These are phyloP conservation scores for Dichomitus squalens DNA, from an alignment of 1,284 basidiomycete genomes.

Conservation along the genomic window DNA sequence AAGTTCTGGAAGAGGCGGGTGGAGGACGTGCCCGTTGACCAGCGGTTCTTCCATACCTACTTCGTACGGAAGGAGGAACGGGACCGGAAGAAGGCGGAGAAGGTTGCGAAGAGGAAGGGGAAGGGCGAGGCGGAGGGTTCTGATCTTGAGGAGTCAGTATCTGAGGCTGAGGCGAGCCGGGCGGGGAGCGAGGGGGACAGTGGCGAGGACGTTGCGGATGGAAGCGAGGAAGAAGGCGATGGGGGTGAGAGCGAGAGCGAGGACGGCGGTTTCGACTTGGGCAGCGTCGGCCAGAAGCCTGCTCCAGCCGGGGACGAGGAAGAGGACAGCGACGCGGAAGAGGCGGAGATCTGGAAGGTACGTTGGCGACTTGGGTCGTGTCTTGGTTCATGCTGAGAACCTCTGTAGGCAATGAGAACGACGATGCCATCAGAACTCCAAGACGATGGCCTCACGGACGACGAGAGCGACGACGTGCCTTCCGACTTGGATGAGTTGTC, in stretches of 20 bases:
- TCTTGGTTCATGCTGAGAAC: background rate
- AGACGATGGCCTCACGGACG: slow-evolving; percentile 42
- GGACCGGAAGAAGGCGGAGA: slow-evolving; percentile 50
- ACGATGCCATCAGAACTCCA: slow-evolving; percentile 65
- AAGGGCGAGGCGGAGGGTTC: slow-evolving; percentile 33
- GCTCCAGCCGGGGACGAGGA: slow-evolving; percentile 41
- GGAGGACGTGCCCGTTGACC: slow-evolving; percentile 86
- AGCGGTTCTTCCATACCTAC: slow-evolving; percentile 74
- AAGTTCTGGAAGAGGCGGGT: slow-evolving; percentile 76
- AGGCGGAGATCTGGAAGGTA: slow-evolving; percentile 86
- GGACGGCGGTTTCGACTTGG: slow-evolving; percentile 35
- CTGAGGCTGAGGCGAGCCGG: slow-evolving; percentile 33
- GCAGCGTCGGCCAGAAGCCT: slow-evolving; percentile 43
- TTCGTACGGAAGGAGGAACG: slow-evolving; percentile 65
- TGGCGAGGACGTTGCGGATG: slow-evolving; percentile 25
- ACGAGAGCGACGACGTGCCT: slow-evolving; percentile 38
- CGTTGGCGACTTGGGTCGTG: slow-evolving; percentile 17
- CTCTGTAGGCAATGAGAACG: slow-evolving; percentile 77
- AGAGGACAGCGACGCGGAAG: slow-evolving; percentile 54
- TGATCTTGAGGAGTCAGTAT: slow-evolving; percentile 22
- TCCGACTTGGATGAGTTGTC: slow-evolving; percentile 40
- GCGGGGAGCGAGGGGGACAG: slow-evolving; percentile 36
- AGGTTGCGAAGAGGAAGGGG: slow-evolving; percentile 46
- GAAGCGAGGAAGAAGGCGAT: slow-evolving; percentile 33
- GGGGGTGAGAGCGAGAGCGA: slow-evolving; percentile 30